Conservation (phyloP, 192 early-diverging fungal genomes). For the Backusella liffmaniae region DNA sequence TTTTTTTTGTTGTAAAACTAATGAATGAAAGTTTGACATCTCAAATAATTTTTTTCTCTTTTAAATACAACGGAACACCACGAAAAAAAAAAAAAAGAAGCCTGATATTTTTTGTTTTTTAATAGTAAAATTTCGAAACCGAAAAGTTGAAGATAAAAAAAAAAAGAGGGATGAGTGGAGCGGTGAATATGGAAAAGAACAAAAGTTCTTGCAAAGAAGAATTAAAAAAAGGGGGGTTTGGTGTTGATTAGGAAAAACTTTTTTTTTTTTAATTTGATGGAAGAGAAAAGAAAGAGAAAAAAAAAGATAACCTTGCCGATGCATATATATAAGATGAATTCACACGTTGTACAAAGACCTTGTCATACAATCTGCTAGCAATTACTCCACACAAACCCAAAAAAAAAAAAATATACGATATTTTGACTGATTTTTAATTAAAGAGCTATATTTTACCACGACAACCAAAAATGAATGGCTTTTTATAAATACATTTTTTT, state of each 20-base stretch:
- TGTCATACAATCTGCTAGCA: slow-evolving; percentile 3
- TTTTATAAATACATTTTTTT: background rate
- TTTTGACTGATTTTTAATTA: slow-evolving; percentile 9
- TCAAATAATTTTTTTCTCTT: background rate
- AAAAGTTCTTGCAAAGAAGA: background rate
- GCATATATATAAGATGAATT: background rate
- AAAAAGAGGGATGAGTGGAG: background rate
- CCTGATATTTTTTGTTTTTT: background rate
- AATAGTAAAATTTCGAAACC: background rate
- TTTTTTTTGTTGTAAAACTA: slow-evolving; percentile 3
- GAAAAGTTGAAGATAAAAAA: background rate
- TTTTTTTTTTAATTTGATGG: too few relatives aligned
- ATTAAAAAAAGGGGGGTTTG: background rate
- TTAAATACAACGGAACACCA: background rate
- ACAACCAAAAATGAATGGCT: background rate
- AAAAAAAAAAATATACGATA: background rate
- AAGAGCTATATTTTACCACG: slow-evolving; percentile 8
- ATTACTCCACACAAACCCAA: slow-evolving; percentile 4
- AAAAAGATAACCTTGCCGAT: background rate
- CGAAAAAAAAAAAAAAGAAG: background rate
- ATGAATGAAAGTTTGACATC: slow-evolving; percentile 6
- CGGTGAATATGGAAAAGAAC: background rate
- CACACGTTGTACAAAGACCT: background rate
- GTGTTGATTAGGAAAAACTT: background rate
- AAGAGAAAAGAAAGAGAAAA: background rate